Percentiles rank a stretch among this genome's conserved stretches.
Conservation (phyloP, 257 asterid species). For the Nicotiana paniculata region DNA sequence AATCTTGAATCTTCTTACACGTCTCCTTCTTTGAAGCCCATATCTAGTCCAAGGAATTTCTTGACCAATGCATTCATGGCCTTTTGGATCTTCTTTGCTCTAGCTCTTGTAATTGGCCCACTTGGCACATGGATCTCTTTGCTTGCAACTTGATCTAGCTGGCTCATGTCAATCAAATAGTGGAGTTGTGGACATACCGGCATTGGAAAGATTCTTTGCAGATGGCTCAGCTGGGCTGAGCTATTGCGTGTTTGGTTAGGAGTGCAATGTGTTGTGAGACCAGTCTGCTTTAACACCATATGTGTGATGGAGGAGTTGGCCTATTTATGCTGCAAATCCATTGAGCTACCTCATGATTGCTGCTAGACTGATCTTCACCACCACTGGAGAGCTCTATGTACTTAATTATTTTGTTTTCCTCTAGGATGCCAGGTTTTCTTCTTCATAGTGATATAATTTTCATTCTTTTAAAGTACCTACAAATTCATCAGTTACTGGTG, state of each 20-base stretch:
- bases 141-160: not conserved
- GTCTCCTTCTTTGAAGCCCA: not conserved
- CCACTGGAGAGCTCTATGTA: not conserved
- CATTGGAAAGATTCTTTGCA: not conserved
- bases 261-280: not conserved
- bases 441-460: not conserved
- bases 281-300: not conserved
- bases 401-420: not conserved
- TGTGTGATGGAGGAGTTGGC: not conserved
- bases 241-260: not conserved
- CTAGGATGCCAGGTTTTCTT: not conserved
- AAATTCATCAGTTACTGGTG: not conserved
- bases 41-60: not conserved
- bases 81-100: no score
- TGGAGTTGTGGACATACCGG: not conserved
- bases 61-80: not conserved
- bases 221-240: not conserved
- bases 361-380: not conserved
- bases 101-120: not conserved
- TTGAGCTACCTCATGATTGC: not conserved
- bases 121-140: not conserved
- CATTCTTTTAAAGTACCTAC: not conserved
- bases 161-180: not conserved
- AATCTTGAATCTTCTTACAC: not conserved
- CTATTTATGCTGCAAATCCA: not conserved